A percentile compares a stretch with the other conserved stretches of the same genome.
Conservation (phyloP, 805 yeast species). For the Wickerhamiella alocasiicola region DNA sequence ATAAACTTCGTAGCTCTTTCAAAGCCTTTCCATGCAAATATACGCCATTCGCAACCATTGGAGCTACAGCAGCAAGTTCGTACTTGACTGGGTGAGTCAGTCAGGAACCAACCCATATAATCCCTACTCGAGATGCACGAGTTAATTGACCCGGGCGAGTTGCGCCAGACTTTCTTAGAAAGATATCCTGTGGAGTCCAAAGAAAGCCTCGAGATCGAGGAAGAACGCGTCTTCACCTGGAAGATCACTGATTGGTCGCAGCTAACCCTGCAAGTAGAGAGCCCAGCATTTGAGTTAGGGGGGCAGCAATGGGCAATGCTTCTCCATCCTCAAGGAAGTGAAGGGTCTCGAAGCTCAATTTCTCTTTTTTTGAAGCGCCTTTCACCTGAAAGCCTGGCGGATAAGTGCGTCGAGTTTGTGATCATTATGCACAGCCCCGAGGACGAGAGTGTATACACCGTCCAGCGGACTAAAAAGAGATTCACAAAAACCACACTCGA, state of each 20-base stretch:
- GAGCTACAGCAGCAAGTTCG: too few relatives aligned
- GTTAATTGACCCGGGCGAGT: not conserved
- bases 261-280: conserved; percentile 26
- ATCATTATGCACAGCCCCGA: conserved; percentile 73
- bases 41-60: too few relatives aligned
- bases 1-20: too few relatives aligned
- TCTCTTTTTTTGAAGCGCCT: conserved; percentile 59
- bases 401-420: conserved; percentile 80
- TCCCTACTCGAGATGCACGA: not conserved
- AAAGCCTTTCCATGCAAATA: too few relatives aligned
- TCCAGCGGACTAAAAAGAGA: conserved; percentile 63
- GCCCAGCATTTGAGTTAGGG: conserved; percentile 24
- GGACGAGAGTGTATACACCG: conserved; percentile 46
- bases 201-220: conserved; percentile 16
- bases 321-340: conserved; percentile 63
- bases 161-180: not conserved
- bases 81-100: too few relatives aligned
- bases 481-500: conserved; percentile 67
- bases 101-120: too few relatives aligned
- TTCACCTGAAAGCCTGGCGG: conserved; percentile 5
- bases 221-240: conserved; percentile 25
- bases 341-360: conserved; percentile 29
- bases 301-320: conserved; percentile 38
- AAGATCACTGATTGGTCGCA: conserved; percentile 29
- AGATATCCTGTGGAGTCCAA: not conserved